phyloP scores from a whole-genome alignment of 2,329 filamentous ascomycete genomes.

The Berkeleyomyces basicola region DNA sequence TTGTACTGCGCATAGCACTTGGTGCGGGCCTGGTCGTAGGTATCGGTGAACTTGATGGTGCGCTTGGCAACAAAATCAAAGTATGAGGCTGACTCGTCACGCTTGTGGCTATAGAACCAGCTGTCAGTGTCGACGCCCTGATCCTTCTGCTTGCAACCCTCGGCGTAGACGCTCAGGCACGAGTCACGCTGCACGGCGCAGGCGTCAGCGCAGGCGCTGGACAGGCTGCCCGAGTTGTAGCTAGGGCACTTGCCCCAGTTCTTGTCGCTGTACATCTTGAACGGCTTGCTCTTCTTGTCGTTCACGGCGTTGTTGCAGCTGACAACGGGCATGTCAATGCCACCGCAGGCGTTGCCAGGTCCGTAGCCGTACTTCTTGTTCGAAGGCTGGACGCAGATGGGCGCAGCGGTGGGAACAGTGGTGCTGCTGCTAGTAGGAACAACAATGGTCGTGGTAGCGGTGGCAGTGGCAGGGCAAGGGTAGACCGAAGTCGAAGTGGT shows the following conservation, averaged over 20 bases:
- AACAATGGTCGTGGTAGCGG: constrained; percentile 19
- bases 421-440: constrained; percentile 18
- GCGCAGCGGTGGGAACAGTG: constrained; percentile 29
- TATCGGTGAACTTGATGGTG: constrained; percentile 33
- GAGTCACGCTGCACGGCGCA: constrained; percentile 35
- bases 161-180: constrained; percentile 32
- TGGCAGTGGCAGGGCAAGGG: constrained; percentile 19
- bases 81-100: constrained; percentile 26
- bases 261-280: constrained; percentile 35
- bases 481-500: constrained; percentile 22
- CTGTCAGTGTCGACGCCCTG: constrained; percentile 20
- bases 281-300: constrained; percentile 28
- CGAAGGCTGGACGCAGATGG: constrained; percentile 36
- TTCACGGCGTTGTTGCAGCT: constrained; percentile 35
- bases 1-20: constrained; percentile 34
- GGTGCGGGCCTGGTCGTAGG: constrained; percentile 26
- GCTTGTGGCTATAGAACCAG: constrained; percentile 19
- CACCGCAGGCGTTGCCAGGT: constrained; percentile 40
- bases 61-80: constrained; percentile 36
- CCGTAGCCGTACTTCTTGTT: constrained; percentile 48
- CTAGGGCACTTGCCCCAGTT: constrained; percentile 28
- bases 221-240: constrained; percentile 23
- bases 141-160: constrained; percentile 26
- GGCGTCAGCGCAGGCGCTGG: constrained; percentile 32
- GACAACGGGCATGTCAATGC: constrained; percentile 34